Evolutionary conservation across 352 stramenopile genomes (phyloP), one percentile per base, ranked within the genome.

Genomic region (Phytophthora quininea): DNA sequence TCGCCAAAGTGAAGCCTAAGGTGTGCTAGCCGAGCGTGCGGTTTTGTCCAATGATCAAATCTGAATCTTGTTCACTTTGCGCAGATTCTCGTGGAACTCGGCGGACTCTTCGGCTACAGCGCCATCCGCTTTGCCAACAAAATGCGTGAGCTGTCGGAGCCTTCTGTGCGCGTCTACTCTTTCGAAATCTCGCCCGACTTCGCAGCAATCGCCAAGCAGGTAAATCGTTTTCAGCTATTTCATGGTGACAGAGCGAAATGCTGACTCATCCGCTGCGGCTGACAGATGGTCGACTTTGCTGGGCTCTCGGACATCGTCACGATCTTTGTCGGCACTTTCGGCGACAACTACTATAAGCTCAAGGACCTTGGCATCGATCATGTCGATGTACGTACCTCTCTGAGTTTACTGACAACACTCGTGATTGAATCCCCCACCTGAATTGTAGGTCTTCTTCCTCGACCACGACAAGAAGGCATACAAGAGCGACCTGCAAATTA

Each of bases 101-200:
- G 76, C 4, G 79, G 64, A 0, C 71, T 79, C 14, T 68, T 62
- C 29, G 74, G 79, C 24, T 88, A 88, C 55, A 84, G 71, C 35
- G 74, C 76, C 11, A 67, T 86, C 12, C 76, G 79, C 4, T 85
- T 88, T 31, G 74, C 71, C 0, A 74, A 32, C 46, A 62, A 70
- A 10, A 66, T 77, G 54, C 68, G 64, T 1, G 61, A 79, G 30
- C 45, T 80, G 9, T 72, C 54, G 0, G 72, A 71, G 0, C 24
- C 52, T 15, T 56, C 45, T 0, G 58, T 71, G 37, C 67, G 64
- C 43, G 79, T 79, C 45, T 85, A 77, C 55, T 84, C 79, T 37
- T 84, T 88, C 38, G 79, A 86, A 56, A 74, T 77, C 29, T 74
- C 66, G 0, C 64, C 73, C 2, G 50, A 54, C 8, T 82, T 72